Conservation (phyloP, 257 asterid genomes). For the Salvia splendens region DNA sequence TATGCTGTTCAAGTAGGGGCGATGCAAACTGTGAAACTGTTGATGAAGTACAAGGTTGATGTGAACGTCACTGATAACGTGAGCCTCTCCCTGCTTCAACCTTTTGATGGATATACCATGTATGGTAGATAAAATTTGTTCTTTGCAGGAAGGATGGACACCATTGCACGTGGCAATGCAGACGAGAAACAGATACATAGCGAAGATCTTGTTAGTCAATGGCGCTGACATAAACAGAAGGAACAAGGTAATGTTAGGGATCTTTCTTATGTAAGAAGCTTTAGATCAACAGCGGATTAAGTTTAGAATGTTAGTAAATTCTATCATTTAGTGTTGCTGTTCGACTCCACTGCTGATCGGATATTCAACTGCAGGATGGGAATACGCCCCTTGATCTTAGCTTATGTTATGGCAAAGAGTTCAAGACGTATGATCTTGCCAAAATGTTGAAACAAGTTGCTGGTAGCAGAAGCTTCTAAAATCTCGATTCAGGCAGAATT, state of each 20-base stretch:
- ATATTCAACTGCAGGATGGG: conserved; percentile 55
- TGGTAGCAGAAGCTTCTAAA: conserved; percentile 46
- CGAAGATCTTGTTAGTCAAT: conserved; percentile 65
- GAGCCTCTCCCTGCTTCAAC: conserved; percentile 34
- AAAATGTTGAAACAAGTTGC: conserved; percentile 81
- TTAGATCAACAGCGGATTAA: too few relatives aligned
- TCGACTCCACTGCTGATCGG: neutral
- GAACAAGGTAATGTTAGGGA: conserved; percentile 55
- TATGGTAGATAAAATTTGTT: neutral
- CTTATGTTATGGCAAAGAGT: conserved; percentile 89
- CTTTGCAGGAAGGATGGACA: conserved; percentile 85
- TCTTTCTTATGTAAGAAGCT: neutral
- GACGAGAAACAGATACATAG: conserved; percentile 79
- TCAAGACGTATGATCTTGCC: conserved; percentile 88
- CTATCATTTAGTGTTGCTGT: neutral
- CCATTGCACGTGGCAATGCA: conserved; percentile 89
- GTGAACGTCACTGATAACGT: conserved; percentile 84
- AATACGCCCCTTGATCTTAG: conserved; percentile 69
- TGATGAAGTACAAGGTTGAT: conserved; percentile 82
- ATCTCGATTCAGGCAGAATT: conserved; percentile 17
- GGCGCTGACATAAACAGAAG: conserved; percentile 83
- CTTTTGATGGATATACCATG: conserved; percentile 2
- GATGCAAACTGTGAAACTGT: conserved; percentile 75
- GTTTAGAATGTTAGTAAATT: neutral
- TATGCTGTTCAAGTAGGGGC: conserved; percentile 98